Percentiles rank a stretch among this genome's conserved stretches.
Evolutionary conservation across 1,139 yeast genomes (phyloP).

Genomic region (Nakaseomyces glabratus): DNA sequence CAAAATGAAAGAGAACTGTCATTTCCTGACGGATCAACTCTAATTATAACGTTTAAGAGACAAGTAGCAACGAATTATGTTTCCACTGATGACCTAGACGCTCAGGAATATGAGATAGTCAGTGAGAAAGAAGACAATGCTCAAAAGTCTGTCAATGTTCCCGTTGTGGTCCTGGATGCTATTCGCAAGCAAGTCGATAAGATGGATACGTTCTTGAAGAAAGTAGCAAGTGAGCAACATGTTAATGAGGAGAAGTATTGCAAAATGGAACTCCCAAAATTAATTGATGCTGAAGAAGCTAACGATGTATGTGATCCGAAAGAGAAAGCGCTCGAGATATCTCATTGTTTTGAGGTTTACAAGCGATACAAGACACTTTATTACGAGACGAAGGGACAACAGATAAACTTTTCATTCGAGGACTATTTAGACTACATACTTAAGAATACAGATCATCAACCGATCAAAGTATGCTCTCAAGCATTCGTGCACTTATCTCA

Average conservation of each 20-base stretch:
- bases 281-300: no score
- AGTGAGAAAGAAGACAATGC: neutral
- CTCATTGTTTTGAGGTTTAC: no score
- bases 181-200: constrained; percentile 5
- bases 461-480: no score
- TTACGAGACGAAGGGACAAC: no score
- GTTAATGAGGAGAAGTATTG: constrained; percentile 1
- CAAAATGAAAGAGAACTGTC: neutral
- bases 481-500: no score
- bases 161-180: constrained; percentile 1
- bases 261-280: neutral
- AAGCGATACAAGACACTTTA: no score
- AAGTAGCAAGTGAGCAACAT: neutral
- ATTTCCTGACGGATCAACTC: neutral
- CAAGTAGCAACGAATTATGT: constrained; percentile 2
- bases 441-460: no score
- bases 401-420: no score
- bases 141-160: constrained; percentile 2
- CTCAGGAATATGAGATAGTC: neutral
- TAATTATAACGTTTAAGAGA: constrained; percentile 1
- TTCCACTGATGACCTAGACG: neutral
- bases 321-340: no score
- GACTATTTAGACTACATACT: no score
- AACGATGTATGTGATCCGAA: no score
- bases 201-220: constrained; percentile 4